These are phyloP conservation scores for Jamesozyma gamospora DNA, from an alignment of 805 yeast genomes.

Conservation along the genomic window DNA sequence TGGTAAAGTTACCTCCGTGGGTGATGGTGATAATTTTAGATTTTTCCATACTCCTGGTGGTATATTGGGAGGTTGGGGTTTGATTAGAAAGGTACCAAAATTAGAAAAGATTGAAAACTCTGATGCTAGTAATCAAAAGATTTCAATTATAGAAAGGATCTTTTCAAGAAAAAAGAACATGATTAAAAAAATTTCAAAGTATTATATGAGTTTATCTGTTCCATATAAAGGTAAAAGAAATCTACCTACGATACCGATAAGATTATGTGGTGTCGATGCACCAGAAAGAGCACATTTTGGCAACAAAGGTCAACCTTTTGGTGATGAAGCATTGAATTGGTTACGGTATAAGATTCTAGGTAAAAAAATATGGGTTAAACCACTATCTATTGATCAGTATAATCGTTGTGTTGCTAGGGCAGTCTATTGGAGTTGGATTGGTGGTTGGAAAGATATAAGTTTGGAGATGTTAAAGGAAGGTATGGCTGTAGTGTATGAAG, in stretches of 20 bases:
- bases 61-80: slow-evolving; percentile 79
- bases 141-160: neutral
- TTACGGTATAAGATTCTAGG: slow-evolving; percentile 56
- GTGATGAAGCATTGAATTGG: slow-evolving; percentile 81
- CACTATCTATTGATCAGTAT: slow-evolving; percentile 79
- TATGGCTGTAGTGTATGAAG: slow-evolving; percentile 80
- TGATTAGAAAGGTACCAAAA: slow-evolving; percentile 63
- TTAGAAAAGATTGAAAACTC: slow-evolving; percentile 17
- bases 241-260: slow-evolving; percentile 55
- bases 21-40: slow-evolving; percentile 93
- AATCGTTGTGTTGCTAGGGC: slow-evolving; percentile 79
- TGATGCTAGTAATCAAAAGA: neutral
- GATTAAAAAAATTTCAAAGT: slow-evolving; percentile 8
- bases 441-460: slow-evolving; percentile 72
- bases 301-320: slow-evolving; percentile 77
- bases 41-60: slow-evolving; percentile 95
- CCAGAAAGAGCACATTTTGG: slow-evolving; percentile 96
- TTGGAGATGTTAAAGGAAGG: slow-evolving; percentile 80
- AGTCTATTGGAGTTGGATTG: slow-evolving; percentile 41
- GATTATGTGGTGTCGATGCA: slow-evolving; percentile 92
- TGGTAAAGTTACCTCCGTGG: slow-evolving; percentile 82
- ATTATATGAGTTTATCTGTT: slow-evolving; percentile 20
- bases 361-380: slow-evolving; percentile 59
- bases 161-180: neutral
- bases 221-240: slow-evolving; percentile 24